phyloP scores from a whole-genome alignment of 257 asterid genomes.

The Solanum tarapatanum region DNA sequence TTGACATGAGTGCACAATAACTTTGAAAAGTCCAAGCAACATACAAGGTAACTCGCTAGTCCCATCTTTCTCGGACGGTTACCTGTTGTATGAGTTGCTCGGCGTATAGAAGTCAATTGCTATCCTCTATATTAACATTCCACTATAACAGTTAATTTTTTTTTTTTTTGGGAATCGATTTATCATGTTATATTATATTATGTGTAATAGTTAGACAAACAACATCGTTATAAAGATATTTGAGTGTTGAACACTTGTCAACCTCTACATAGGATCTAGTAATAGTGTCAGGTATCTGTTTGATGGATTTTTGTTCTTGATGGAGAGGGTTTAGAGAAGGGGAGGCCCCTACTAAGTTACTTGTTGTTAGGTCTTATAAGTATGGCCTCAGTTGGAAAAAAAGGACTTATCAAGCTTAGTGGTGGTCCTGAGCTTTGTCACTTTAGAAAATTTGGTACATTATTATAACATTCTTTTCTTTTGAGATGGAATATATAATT shows the following conservation, averaged over 20 bases:
- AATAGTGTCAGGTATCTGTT: neutral
- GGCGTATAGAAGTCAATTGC: neutral
- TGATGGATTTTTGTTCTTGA: neutral
- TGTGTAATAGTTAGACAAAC: neutral
- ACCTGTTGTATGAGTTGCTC: neutral
- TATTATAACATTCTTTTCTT: neutral
- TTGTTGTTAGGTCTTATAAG: neutral
- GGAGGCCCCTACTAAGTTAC: constrained; percentile 14
- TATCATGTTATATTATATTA: neutral
- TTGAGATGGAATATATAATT: neutral
- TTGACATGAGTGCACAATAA: neutral
- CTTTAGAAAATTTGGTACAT: neutral
- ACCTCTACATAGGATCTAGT: neutral
- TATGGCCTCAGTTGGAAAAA: neutral
- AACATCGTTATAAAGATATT: neutral
- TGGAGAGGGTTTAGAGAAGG: neutral
- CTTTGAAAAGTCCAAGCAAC: neutral
- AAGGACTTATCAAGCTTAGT: neutral
- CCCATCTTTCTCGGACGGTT: too few relatives aligned
- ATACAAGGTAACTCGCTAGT: neutral
- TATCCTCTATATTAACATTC: neutral
- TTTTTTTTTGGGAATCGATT: neutral
- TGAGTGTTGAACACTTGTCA: neutral
- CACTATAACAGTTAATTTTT: neutral
- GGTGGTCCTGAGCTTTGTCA: neutral